Percentiles rank a stretch among this genome's conserved stretches.
phyloP scores from a whole-genome alignment of 441 rosid species.

The Hura crepitans region DNA sequence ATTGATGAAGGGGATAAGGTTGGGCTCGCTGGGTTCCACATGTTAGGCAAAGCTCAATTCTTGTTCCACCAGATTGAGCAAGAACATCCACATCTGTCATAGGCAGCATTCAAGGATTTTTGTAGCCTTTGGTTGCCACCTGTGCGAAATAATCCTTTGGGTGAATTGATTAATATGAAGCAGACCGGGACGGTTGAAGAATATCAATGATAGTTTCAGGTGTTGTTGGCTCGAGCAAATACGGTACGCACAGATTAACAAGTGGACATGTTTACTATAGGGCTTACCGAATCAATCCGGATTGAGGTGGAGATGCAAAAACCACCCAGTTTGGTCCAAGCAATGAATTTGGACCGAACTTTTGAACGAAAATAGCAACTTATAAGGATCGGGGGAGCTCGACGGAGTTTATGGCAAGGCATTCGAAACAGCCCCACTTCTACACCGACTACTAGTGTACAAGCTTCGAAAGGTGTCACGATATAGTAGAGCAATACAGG shows the following conservation, averaged over 20 bases:
- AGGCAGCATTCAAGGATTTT: neutral
- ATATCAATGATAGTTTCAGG: neutral
- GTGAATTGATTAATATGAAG: neutral
- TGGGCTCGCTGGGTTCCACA: neutral
- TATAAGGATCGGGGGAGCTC: no score
- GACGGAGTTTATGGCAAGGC: no score
- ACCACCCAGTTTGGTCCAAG: neutral
- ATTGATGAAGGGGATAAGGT: neutral
- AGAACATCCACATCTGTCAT: neutral
- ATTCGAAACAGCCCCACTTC: no score
- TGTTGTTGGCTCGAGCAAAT: neutral
- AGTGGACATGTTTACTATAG: neutral
- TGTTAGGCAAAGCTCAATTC: neutral
- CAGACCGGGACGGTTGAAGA: neutral
- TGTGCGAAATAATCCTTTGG: neutral
- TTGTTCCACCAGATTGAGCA: neutral
- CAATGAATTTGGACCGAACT: no score
- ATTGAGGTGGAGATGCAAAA: neutral
- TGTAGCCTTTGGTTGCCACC: neutral
- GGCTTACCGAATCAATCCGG: neutral
- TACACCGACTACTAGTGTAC: no score
- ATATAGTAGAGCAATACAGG: no score
- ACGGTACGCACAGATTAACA: no score
- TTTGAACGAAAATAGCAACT: no score
- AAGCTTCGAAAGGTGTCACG: no score